Conservation (phyloP, 106 monocot genomes). For the Iris macrosiphon region DNA sequence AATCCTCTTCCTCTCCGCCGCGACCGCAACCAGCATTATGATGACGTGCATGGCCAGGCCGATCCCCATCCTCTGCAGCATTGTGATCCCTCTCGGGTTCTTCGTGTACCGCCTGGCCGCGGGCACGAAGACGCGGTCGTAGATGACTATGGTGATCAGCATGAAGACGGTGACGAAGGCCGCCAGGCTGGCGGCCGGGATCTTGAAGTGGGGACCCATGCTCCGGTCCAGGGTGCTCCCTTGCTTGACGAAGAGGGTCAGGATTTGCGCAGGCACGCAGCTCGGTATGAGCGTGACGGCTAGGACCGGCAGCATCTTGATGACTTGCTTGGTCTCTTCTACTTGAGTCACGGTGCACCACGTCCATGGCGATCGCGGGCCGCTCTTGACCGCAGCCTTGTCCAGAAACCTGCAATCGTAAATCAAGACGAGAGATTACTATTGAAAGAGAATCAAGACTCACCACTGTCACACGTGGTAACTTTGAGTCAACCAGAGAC, state of each 20-base stretch:
- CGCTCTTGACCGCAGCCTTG: slow-evolving; percentile 12
- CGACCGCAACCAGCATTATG: slow-evolving; percentile 13
- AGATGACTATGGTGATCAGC: slow-evolving; percentile 6
- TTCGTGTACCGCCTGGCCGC: not conserved
- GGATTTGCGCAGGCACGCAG: slow-evolving; percentile 1
- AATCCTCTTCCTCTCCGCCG: slow-evolving; percentile 13
- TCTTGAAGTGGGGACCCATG: slow-evolving; percentile 13
- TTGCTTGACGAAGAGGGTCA: slow-evolving; percentile 49
- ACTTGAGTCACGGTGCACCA: slow-evolving; percentile 4
- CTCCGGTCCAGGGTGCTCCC: slow-evolving; percentile 29
- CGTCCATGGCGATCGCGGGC: not conserved
- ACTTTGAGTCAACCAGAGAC: not conserved
- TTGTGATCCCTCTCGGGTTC: slow-evolving; percentile 15
- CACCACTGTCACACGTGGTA: too few relatives aligned
- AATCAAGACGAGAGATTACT: not conserved
- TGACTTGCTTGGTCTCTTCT: slow-evolving; percentile 16
- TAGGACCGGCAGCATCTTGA: slow-evolving; percentile 10
- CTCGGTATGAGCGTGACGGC: slow-evolving; percentile 7
- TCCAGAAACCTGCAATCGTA: slow-evolving; percentile 10
- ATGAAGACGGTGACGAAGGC: slow-evolving; percentile 11
- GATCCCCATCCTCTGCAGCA: slow-evolving; percentile 22
- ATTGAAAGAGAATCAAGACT: not conserved
- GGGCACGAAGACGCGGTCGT: slow-evolving; percentile 12
- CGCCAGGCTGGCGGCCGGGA: slow-evolving; percentile 15
- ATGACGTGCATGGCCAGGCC: slow-evolving; percentile 11